Evolutionary conservation across 805 yeast genomes (phyloP), one percentile per base, ranked within the genome.

Genomic region (Lipomyces japonicus): DNA sequence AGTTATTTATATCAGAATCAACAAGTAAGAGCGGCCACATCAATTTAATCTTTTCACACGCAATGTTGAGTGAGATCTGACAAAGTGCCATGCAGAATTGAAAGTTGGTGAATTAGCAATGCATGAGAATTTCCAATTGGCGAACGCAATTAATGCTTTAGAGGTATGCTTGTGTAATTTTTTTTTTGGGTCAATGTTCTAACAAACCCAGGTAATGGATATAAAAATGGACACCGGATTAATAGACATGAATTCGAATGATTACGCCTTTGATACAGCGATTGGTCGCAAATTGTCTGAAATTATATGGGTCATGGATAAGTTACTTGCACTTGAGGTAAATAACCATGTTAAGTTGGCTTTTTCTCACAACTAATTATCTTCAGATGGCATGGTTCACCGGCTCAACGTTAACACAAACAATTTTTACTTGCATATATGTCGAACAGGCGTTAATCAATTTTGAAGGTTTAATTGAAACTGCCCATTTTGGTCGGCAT

Each of bases 141-240:
- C 84, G 54, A 88, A 87, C 59, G 95, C 96, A 0, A 86, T 96
- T 1, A 82, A 90, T 58, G 95, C 97, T 0, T 70, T 88, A 53
- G 97, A 90, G 65, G 75, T 83, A 25, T 35, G 61, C 18, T 22
- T 19, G 31, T 7, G 31, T 28, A 12, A 28, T 28, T 28, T 28
- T 28, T 28, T 28, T 28, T 28, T 7, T 28, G 10, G 31, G 10
- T 34, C 16, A 6, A 7, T 34, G 62, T 82, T 6, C 70, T 78
- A 37, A 67, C 77, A 30, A 70, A 81, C 18, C 18, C 28, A 45
- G 59, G 63, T 71, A 12, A 74, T 80, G 49, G 87, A 87, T 63
- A 71, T 74, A 9, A 79, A 77, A 55, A 72, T 91, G 60, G 98
- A 91, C 64, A 80, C 96, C 0, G 88, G 91, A 1, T 61, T 85